A percentile compares a stretch with the other conserved stretches of the same genome.
These are phyloP conservation scores for Tritrichomonas musculus DNA, from an alignment of 208 protist genomes.

Conservation along the genomic window DNA sequence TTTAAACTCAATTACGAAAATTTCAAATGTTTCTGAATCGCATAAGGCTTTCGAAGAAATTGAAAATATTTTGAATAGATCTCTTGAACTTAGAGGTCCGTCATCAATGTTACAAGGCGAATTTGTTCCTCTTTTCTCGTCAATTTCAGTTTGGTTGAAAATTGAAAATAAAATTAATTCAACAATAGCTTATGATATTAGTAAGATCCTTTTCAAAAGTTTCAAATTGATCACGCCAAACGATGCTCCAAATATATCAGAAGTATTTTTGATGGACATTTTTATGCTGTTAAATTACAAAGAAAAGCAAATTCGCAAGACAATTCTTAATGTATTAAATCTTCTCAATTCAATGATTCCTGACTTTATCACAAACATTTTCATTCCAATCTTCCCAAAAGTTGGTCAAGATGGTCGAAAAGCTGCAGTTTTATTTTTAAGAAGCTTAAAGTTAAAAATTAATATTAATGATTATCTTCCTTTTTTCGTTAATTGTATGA, in stretches of 20 bases:
- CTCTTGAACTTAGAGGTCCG: background rate
- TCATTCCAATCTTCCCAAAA: background rate
- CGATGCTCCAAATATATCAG: background rate
- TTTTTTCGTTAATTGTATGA: background rate
- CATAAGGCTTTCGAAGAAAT: background rate
- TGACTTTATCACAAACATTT: background rate
- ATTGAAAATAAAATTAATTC: background rate
- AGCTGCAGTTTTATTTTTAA: background rate
- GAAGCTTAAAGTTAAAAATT: background rate
- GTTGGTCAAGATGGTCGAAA: background rate
- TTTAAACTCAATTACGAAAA: too few relatives aligned
- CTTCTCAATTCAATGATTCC: background rate
- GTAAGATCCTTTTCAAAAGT: background rate
- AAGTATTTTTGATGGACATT: background rate
- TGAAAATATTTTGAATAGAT: background rate
- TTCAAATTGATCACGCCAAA: background rate
- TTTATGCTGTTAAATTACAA: background rate
- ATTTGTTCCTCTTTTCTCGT: background rate
- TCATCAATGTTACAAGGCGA: background rate
- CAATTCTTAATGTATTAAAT: background rate
- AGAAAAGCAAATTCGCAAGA: background rate
- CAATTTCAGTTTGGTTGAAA: background rate
- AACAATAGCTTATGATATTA: background rate
- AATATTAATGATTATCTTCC: background rate
- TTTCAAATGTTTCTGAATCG: too few relatives aligned